A percentile compares a stretch with the other conserved stretches of the same genome.
phyloP scores from a whole-genome alignment of 495 filamentous ascomycete genomes.

The Pyronema omphalodes region DNA sequence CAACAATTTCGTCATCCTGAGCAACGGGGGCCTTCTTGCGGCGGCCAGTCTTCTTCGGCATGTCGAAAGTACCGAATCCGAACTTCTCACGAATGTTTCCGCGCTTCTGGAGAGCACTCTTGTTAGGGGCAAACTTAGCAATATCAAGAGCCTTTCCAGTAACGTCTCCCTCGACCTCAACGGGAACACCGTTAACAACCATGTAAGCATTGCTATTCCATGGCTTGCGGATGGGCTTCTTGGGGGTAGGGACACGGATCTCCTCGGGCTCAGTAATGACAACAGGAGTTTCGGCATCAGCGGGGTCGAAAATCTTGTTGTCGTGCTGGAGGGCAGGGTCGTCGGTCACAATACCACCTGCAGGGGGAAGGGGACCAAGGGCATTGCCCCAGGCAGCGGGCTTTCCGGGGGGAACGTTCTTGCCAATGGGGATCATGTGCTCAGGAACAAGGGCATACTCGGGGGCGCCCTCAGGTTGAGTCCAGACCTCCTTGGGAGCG shows the following conservation, averaged over 20 bases:
- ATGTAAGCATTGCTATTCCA: slow-evolving; percentile 1
- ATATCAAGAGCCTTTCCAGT: background rate
- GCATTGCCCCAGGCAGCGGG: background rate
- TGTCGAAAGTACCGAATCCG: slow-evolving; percentile 4
- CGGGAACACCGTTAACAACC: background rate
- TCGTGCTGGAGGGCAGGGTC: background rate
- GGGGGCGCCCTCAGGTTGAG: background rate
- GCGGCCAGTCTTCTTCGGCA: background rate
- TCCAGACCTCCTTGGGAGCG: background rate
- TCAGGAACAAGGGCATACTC: background rate
- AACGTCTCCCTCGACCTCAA: background rate
- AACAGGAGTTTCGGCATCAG: background rate
- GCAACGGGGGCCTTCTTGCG: background rate
- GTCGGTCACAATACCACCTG: background rate
- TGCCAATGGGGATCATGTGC: background rate
- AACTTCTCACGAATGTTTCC: slow-evolving; percentile 1
- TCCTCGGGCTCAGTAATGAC: background rate
- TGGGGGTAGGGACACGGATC: background rate
- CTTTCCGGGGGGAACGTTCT: background rate
- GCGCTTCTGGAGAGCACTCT: slow-evolving; percentile 2
- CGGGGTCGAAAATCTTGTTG: background rate
- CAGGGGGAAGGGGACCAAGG: no score
- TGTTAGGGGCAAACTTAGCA: background rate
- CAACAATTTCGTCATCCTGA: background rate
- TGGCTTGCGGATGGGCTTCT: background rate